Evolutionary conservation across 306 rosid genomes (phyloP).

Genomic region (Prunus fruticosa): DNA sequence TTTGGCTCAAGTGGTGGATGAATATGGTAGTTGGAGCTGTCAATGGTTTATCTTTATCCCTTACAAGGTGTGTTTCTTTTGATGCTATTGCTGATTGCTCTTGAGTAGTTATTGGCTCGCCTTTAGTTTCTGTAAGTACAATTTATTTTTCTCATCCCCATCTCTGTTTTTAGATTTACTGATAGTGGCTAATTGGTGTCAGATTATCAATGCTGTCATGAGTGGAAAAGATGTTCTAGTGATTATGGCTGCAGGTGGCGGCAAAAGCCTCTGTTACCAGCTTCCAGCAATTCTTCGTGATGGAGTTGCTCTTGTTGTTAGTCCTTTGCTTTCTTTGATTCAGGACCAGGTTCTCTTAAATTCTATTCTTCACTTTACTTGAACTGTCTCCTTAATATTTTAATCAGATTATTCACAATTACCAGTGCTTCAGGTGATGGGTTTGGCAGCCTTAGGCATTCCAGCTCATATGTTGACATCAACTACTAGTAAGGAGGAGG

Average conservation of each 20-base stretch:
- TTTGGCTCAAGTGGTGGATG: neutral
- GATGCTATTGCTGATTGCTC: neutral
- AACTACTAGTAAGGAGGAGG: constrained; percentile 71
- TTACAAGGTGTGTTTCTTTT: neutral
- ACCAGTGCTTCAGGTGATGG: constrained; percentile 69
- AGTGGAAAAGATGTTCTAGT: constrained; percentile 86
- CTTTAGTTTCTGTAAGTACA: neutral
- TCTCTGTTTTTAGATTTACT: constrained; percentile 18
- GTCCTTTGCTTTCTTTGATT: constrained; percentile 89
- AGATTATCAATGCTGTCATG: constrained; percentile 92
- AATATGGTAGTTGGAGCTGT: neutral
- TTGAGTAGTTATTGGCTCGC: neutral
- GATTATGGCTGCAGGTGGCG: constrained; percentile 99
- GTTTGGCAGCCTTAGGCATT: constrained; percentile 85
- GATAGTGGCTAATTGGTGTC: constrained; percentile 22
- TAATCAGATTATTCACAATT: constrained; percentile 13
- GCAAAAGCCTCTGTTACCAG: constrained; percentile 97
- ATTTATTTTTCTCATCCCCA: neutral
- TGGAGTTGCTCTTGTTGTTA: constrained; percentile 89
- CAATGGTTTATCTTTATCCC: neutral
- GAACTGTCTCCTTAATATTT: constrained; percentile 7
- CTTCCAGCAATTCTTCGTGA: constrained; percentile 84
- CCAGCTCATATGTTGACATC: constrained; percentile 85
- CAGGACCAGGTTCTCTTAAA: constrained; percentile 81
- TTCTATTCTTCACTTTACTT: constrained; percentile 6